These are phyloP conservation scores for Euphorbia lathyris DNA, from an alignment of 345 rosid species.

Conservation along the genomic window DNA sequence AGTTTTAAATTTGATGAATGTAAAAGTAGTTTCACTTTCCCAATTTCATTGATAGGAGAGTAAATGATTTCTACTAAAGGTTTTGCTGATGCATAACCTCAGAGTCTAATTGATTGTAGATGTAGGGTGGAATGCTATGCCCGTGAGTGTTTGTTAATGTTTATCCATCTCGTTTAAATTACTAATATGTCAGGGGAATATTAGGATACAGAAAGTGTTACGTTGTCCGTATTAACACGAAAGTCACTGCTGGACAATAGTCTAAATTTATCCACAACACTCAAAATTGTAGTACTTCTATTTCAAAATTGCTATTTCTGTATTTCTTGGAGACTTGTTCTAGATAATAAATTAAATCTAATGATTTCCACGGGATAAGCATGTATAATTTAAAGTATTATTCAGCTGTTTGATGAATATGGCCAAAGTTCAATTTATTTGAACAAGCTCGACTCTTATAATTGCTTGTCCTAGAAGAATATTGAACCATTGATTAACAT, in stretches of 20 bases:
- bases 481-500: not conserved
- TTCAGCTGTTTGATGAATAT: not conserved
- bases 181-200: not conserved
- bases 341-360: not conserved
- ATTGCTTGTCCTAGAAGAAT: not conserved
- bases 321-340: not conserved
- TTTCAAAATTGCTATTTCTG: not conserved
- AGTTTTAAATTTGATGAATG: not conserved
- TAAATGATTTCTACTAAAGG: not conserved
- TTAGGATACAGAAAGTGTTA: not conserved
- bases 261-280: not conserved
- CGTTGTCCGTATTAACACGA: not conserved
- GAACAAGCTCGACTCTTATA: not conserved
- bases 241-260: too few species aligned
- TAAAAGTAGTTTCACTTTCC: not conserved
- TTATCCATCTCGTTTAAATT: not conserved
- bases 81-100: not conserved
- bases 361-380: not conserved
- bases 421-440: not conserved
- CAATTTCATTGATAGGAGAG: not conserved
- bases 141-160: not conserved
- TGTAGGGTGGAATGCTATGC: not conserved
- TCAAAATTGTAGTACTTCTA: not conserved
- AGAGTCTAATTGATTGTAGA: not conserved
- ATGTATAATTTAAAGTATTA: not conserved